Base-by-base conservation (phyloP, 2,329 filamentous ascomycete genomes). In the Diplodia seriata region DNA sequence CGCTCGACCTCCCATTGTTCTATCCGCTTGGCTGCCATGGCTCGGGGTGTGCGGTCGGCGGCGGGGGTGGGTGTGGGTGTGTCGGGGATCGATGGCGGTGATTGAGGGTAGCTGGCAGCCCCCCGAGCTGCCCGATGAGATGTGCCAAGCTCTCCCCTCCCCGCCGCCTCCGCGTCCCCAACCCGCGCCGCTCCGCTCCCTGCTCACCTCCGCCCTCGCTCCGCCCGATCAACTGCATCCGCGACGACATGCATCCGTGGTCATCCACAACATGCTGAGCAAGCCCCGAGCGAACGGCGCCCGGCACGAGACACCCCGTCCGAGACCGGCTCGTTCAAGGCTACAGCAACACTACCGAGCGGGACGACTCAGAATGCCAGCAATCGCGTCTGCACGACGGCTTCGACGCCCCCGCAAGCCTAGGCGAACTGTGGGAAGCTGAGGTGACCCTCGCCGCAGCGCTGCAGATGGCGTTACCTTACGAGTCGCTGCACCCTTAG, bases 1-100 rank as follows among this genome's bases (percentile, higher is more conserved):
- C 90, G 88, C 75, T 91, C 89, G 72, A 92, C 87, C 78, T 92
- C 90, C 82, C 87, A 89, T 79, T 90, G 88, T 75, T 91, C 89
- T 73, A 91, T 91, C 70, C 83, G 81, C 71, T 87, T 87, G 72
- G 76, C 74, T 59, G 40, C 64, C 79, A 80, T 80, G 65, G 47
- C 56, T 43, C 11, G 50, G 20, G n/a, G 18, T 65, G n/a, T 36
- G 29, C 9, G 47, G 50, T 18, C n/a, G 20, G 55, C 1, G 23
- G 31, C 18, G 43, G 50, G 38, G 23, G 47, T 20, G 36, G 23
- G 50, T n/a, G 33, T 54, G 55, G 33, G 20, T 12, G 33, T 57
- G 50, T 56, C 40, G 61, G 54, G 54, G 11, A 49, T 33, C 40
- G 57, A 61, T 50, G 20, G 57, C 57, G 57, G 43, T 38, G 59